A percentile compares a stretch with the other conserved stretches of the same genome.
phyloP scores from a whole-genome alignment of 225 moss, liverwort and hornwort genomes.

The Pseudisothecium myosuroides region DNA sequence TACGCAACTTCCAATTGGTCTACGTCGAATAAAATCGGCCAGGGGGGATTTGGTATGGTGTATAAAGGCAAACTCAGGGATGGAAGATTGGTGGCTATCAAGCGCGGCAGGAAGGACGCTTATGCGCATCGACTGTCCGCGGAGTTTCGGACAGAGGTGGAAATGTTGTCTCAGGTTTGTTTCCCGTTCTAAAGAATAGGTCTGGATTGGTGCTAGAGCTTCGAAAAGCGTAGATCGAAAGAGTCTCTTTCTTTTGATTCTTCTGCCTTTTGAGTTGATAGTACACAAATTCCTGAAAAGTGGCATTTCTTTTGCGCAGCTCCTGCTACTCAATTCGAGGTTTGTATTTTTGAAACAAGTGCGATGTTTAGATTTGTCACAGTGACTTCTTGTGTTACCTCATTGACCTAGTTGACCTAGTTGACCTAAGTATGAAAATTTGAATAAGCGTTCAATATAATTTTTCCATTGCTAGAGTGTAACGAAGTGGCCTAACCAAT shows the following conservation, averaged over 20 bases:
- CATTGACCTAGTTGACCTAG: not conserved
- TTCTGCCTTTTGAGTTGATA: not conserved
- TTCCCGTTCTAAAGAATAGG: not conserved
- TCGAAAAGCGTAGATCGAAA: not conserved
- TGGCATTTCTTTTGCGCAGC: not conserved
- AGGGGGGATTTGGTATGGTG: slow-evolving; percentile 55
- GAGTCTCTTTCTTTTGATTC: not conserved
- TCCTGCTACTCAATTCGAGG: not conserved
- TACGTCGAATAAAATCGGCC: slow-evolving; percentile 47
- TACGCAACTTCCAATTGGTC: slow-evolving; percentile 50
- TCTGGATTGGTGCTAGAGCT: not conserved
- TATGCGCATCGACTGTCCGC: slow-evolving; percentile 47
- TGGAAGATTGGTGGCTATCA: slow-evolving; percentile 50
- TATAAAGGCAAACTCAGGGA: slow-evolving; percentile 47
- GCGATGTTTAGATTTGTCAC: not conserved
- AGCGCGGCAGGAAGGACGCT: slow-evolving; percentile 43
- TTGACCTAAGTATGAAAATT: not conserved
- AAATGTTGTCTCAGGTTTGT: slow-evolving; percentile 67
- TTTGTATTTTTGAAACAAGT: not conserved
- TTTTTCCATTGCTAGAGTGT: not conserved
- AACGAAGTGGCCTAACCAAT: not conserved
- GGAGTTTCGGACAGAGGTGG: slow-evolving; percentile 72
- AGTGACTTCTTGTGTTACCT: not conserved
- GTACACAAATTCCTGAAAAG: not conserved
- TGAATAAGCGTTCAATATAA: not conserved